Conservation (phyloP, 2,329 filamentous ascomycete species). For the Apiospora phragmitis region DNA sequence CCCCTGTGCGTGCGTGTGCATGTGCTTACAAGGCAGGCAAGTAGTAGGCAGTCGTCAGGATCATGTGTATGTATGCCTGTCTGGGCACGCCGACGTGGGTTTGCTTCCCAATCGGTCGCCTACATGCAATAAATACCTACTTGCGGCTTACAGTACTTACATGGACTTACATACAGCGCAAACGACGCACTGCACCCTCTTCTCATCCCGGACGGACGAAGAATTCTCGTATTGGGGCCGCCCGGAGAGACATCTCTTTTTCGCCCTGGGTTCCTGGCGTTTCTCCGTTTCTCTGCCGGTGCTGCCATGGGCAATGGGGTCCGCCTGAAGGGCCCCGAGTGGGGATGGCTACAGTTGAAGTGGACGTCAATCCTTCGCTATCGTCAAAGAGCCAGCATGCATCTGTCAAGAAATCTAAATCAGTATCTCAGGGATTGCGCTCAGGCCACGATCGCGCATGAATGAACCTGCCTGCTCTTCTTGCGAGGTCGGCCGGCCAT, state of each 20-base stretch:
- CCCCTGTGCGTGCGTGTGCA: background rate
- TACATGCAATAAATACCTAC: conserved; percentile 1
- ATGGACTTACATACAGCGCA: background rate
- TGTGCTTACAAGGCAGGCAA: background rate
- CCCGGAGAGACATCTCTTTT: conserved; percentile 8
- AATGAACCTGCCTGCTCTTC: background rate
- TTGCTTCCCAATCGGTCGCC: background rate
- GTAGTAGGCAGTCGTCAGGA: background rate
- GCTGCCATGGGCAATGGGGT: background rate
- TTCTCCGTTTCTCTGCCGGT: background rate
- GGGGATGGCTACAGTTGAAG: background rate
- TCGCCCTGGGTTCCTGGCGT: background rate
- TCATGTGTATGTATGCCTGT: background rate
- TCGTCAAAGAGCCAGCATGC: background rate
- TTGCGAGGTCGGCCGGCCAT: background rate
- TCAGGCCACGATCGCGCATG: background rate
- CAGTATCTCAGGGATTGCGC: background rate
- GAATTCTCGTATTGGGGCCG: conserved; percentile 11
- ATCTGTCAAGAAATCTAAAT: conserved; percentile 6
- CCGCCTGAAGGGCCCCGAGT: background rate
- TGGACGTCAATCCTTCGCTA: background rate
- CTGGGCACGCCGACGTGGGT: background rate
- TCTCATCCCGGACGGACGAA: background rate
- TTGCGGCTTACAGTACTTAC: background rate
- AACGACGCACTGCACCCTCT: conserved; percentile 17